Percentiles rank a stretch among this genome's conserved stretches.
Evolutionary conservation across 106 monocot species (phyloP).

Genomic region (Gastrodia elata): DNA sequence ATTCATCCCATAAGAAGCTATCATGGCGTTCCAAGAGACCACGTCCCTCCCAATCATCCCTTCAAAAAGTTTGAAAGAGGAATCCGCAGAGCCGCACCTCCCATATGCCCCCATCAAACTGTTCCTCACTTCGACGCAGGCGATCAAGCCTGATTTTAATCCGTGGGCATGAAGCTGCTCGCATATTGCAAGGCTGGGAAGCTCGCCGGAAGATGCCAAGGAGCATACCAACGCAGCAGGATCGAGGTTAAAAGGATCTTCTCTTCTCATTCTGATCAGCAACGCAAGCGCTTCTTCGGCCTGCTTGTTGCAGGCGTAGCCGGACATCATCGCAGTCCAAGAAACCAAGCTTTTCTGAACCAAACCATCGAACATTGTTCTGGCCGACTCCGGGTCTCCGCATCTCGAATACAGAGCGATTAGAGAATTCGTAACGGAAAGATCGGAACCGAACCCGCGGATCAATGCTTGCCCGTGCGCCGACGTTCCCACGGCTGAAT

Average conservation of each 20-base stretch:
- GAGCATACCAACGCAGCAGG: constrained; percentile 13
- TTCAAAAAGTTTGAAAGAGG: constrained; percentile 22
- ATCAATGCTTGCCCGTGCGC: constrained; percentile 19
- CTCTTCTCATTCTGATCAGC: constrained; percentile 29
- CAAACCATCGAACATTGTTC: constrained; percentile 16
- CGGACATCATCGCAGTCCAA: constrained; percentile 43
- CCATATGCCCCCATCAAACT: constrained; percentile 34
- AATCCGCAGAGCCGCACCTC: constrained; percentile 23
- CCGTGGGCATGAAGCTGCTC: constrained; percentile 29
- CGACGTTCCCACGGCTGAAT: constrained; percentile 15
- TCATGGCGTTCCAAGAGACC: constrained; percentile 42
- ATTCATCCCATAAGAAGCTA: constrained; percentile 36
- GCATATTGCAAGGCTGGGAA: constrained; percentile 17
- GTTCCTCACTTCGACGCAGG: constrained; percentile 16
- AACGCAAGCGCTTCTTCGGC: constrained; percentile 22
- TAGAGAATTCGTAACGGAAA: constrained; percentile 23
- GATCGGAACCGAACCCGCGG: constrained; percentile 19
- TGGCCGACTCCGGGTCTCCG: constrained; percentile 17
- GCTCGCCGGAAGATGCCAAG: constrained; percentile 21
- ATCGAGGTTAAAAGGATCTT: constrained; percentile 28
- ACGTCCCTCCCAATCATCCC: constrained; percentile 17
- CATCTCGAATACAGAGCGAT: constrained; percentile 42
- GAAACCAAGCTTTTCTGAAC: constrained; percentile 31
- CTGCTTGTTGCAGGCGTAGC: constrained; percentile 22
- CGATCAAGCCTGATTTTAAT: constrained; percentile 22